phyloP scores from a whole-genome alignment of 1,139 yeast species.

The Suhomyces anneliseae region DNA sequence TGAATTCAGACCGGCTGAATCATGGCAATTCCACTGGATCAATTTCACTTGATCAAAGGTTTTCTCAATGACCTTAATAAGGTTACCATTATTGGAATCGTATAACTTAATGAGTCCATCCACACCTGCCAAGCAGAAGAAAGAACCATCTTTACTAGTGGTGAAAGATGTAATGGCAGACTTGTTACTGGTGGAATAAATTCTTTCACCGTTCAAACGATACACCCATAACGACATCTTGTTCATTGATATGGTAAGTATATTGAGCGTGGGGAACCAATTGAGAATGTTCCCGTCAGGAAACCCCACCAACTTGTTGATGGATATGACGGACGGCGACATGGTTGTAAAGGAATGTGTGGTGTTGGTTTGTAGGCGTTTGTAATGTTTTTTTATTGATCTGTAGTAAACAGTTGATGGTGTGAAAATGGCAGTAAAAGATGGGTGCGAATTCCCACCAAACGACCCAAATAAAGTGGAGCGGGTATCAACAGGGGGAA shows the following conservation, averaged over 20 bases:
- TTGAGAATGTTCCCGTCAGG: conserved; percentile 44
- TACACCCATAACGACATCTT: conserved; percentile 52
- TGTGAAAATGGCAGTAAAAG: neutral
- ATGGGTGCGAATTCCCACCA: neutral
- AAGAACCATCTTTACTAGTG: conserved; percentile 39
- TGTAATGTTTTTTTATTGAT: neutral
- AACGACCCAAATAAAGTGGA: no score
- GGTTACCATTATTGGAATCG: conserved; percentile 50
- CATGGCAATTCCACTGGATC: conserved; percentile 25
- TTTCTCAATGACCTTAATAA: conserved; percentile 26
- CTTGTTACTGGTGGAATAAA: conserved; percentile 48
- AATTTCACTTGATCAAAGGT: conserved; percentile 22
- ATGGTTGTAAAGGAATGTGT: neutral
- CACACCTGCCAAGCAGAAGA: conserved; percentile 45
- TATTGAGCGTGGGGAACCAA: conserved; percentile 60
- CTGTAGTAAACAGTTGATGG: neutral
- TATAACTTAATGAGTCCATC: conserved; percentile 48
- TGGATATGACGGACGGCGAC: conserved; percentile 2
- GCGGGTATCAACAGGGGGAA: neutral
- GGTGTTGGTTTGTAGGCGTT: neutral
- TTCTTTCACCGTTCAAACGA: conserved; percentile 55
- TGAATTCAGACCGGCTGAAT: neutral
- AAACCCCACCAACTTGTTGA: conserved; percentile 35
- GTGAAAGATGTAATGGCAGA: conserved; percentile 34
- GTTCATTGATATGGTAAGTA: conserved; percentile 50